A percentile compares a stretch with the other conserved stretches of the same genome.
Conservation (phyloP, 257 asterid species). For the Nicotiana tabacum region DNA sequence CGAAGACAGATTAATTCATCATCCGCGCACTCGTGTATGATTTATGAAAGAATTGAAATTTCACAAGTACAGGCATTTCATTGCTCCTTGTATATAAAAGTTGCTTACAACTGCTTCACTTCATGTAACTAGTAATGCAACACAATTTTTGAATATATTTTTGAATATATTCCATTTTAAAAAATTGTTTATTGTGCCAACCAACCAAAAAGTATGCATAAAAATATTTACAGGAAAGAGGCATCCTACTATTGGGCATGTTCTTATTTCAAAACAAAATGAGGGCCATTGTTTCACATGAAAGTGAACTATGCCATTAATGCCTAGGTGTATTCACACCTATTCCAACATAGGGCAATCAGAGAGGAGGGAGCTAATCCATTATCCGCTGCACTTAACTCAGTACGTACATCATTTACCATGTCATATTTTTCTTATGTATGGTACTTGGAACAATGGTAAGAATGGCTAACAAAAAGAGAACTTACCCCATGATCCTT, state of each 20-base stretch:
- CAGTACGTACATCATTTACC: not conserved
- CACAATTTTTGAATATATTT: not conserved
- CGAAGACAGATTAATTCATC: not conserved
- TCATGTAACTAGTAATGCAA: not conserved
- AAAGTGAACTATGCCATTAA: not conserved
- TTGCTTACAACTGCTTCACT: not conserved
- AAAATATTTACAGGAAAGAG: not conserved
- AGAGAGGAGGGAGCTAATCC: not conserved
- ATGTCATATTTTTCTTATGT: not conserved
- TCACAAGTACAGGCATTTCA: not conserved
- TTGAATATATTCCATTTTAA: not conserved
- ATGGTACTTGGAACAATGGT: not conserved
- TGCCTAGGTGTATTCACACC: not conserved
- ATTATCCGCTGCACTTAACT: not conserved
- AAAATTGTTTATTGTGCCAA: not conserved
- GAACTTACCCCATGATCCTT: conserved; percentile 41
- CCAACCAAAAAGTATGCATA: not conserved
- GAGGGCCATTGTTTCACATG: not conserved
- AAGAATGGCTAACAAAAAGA: not conserved
- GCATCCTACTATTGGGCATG: not conserved
- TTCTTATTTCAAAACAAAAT: not conserved
- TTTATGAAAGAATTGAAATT: not conserved
- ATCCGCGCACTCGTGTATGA: not conserved
- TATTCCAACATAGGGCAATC: not conserved
- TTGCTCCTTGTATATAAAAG: not conserved